A percentile compares a stretch with the other conserved stretches of the same genome.
Evolutionary conservation across 768 basidiomycete genomes (phyloP).

Genomic region (Boletus sp.): DNA sequence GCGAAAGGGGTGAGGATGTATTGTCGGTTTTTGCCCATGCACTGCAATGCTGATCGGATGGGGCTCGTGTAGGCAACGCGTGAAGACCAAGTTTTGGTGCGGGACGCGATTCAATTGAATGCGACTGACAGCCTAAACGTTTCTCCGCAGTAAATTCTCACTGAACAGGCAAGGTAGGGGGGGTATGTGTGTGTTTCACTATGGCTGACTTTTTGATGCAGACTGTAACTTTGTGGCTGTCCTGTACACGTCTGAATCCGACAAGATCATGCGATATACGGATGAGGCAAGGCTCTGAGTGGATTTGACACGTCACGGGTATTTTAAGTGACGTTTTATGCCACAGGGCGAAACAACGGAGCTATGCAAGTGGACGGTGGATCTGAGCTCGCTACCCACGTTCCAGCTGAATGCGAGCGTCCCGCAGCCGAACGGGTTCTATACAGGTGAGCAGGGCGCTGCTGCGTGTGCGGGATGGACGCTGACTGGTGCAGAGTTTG

Average conservation of each 20-base stretch:
- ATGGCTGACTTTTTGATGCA: constrained; percentile 26
- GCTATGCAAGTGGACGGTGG: constrained; percentile 85
- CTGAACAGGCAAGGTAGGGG: constrained; percentile 48
- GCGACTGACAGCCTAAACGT: constrained; percentile 8
- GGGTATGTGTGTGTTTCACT: neutral
- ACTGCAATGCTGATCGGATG: constrained; percentile 12
- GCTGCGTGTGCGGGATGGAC: neutral
- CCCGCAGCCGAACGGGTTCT: constrained; percentile 63
- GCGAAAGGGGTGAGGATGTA: constrained; percentile 68
- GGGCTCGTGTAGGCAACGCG: constrained; percentile 55
- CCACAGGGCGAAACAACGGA: constrained; percentile 62
- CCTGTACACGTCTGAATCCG: constrained; percentile 73
- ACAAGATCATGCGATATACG: constrained; percentile 75
- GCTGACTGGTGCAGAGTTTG: constrained; percentile 55
- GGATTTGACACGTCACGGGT: constrained; percentile 12
- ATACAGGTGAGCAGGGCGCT: constrained; percentile 51
- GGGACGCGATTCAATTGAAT: constrained; percentile 19
- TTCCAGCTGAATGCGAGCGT: constrained; percentile 69
- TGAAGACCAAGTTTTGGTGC: constrained; percentile 82
- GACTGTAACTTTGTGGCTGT: constrained; percentile 82
- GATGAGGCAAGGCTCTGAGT: constrained; percentile 52
- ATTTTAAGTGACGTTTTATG: constrained; percentile 22
- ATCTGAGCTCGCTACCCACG: constrained; percentile 71
- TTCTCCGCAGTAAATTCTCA: constrained; percentile 61
- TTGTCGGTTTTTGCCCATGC: constrained; percentile 11